Evolutionary conservation across 2,329 filamentous ascomycete genomes (phyloP).

Genomic region (Alternaria arborescens): DNA sequence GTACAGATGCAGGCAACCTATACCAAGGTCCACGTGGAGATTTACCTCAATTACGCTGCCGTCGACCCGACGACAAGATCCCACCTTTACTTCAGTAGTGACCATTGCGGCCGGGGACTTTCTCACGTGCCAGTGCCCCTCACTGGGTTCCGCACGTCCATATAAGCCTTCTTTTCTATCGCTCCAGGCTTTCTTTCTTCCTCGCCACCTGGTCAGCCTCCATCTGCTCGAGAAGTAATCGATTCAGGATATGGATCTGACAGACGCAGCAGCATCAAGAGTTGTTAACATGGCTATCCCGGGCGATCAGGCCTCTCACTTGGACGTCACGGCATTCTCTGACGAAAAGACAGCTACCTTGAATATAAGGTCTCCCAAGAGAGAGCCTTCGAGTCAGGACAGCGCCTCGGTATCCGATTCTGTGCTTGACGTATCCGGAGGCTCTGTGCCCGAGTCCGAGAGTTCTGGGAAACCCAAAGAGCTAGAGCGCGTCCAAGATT

Average conservation of each 20-base stretch:
- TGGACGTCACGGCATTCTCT: too few species aligned
- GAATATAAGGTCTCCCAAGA: not conserved
- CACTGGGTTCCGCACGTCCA: not conserved
- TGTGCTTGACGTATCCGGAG: too few species aligned
- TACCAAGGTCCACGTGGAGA: not conserved
- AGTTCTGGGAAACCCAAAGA: not conserved
- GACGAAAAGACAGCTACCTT: accelerated
- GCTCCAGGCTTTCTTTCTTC: not conserved
- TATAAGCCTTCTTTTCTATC: not conserved
- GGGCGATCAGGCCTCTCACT: not conserved
- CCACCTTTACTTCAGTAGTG: not conserved
- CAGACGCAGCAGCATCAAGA: not conserved
- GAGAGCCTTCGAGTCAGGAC: not conserved
- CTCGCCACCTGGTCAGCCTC: not conserved
- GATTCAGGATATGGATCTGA: not conserved
- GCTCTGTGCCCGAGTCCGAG: not conserved
- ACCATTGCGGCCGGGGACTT: not conserved
- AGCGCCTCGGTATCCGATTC: not conserved
- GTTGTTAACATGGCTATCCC: not conserved
- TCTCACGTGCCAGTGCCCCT: not conserved
- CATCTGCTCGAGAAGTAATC: not conserved
- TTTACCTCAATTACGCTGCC: not conserved
- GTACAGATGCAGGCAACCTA: not conserved
- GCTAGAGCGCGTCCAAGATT: not conserved
- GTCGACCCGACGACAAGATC: not conserved